phyloP scores from a whole-genome alignment of 495 filamentous ascomycete genomes.

The Trichoderma asperelloides region DNA sequence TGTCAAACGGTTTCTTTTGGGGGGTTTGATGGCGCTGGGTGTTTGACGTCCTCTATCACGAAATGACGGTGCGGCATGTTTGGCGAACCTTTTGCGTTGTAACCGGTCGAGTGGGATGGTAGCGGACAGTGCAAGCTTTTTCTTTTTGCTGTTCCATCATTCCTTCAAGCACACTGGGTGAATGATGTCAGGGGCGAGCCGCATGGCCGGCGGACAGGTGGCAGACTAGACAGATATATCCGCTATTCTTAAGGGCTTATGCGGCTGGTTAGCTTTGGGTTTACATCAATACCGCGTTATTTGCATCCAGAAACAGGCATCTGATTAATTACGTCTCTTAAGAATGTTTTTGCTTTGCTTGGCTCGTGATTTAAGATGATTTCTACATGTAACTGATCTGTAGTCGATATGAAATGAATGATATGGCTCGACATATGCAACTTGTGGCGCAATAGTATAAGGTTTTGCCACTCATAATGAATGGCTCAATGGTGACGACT shows the following conservation, averaged over 20 bases:
- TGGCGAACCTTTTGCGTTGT: background rate
- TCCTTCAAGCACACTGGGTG: background rate
- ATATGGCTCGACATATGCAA: too few species aligned
- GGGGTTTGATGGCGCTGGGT: conserved; percentile 3
- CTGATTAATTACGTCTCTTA: conserved; percentile 4
- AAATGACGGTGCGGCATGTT: conserved; percentile 6
- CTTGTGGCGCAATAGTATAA: too few species aligned
- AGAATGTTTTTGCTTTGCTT: background rate
- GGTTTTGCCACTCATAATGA: too few species aligned
- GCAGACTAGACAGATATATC: conserved; percentile 10
- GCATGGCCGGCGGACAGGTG: conserved; percentile 9
- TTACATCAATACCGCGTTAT: conserved; percentile 8
- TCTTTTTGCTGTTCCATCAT: background rate
- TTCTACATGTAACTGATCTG: background rate
- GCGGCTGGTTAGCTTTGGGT: conserved; percentile 10
- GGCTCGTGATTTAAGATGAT: background rate
- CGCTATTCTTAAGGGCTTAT: conserved; percentile 1
- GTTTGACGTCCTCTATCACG: conserved; percentile 8
- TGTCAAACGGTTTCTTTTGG: background rate
- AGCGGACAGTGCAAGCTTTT: background rate
- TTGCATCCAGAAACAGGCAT: conserved; percentile 9
- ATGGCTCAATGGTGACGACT: too few species aligned
- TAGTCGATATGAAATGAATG: background rate
- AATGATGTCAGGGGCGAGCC: background rate
- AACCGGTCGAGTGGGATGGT: background rate